These are phyloP conservation scores for Fusarium sp. DNA, from an alignment of 2,329 filamentous ascomycete species.

Conservation along the genomic window DNA sequence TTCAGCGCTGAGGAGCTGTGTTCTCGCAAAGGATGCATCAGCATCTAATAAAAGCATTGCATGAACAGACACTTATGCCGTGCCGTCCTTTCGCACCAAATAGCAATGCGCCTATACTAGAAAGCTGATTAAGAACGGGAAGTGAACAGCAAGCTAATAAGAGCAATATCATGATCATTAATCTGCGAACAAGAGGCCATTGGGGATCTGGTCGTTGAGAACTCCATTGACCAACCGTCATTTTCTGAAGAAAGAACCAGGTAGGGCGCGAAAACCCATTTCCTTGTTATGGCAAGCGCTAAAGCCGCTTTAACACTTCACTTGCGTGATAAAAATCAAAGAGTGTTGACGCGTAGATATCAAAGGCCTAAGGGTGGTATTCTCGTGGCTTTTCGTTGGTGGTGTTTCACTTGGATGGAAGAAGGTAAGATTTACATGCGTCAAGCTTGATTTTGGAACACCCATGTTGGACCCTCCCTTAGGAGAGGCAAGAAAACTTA, in stretches of 20 bases:
- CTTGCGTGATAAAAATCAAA: neutral
- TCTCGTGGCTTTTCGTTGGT: neutral
- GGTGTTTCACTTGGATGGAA: slow-evolving; percentile 17
- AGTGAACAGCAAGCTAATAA: neutral
- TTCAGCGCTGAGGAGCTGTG: neutral
- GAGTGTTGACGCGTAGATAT: slow-evolving; percentile 17
- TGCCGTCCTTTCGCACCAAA: neutral
- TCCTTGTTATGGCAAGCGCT: neutral
- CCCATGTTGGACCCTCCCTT: neutral
- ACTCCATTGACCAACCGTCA: neutral
- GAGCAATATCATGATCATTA: neutral
- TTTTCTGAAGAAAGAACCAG: neutral
- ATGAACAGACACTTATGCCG: neutral
- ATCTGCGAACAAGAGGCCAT: neutral
- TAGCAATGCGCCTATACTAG: neutral
- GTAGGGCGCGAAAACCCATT: neutral
- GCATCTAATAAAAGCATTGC: neutral
- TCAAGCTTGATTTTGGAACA: slow-evolving; percentile 9
- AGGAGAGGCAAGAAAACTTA: neutral
- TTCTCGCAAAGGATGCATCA: neutral
- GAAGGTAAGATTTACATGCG: slow-evolving; percentile 3
- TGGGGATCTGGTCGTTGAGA: neutral
- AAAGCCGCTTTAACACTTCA: neutral
- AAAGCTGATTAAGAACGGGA: neutral
- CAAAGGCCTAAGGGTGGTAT: neutral